Conservation (phyloP, 306 rosid species). For the Hippophae gyantsensis region DNA sequence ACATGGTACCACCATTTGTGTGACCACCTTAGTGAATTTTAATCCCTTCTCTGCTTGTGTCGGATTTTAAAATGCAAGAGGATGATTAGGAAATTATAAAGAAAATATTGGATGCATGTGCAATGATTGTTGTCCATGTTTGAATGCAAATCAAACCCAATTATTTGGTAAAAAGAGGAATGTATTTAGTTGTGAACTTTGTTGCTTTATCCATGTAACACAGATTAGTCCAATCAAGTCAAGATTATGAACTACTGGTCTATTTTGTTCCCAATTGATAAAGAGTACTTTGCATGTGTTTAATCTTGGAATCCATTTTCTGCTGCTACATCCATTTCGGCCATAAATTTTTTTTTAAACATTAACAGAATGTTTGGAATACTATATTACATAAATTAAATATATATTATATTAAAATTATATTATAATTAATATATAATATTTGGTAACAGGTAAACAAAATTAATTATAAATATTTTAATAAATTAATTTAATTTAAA, state of each 20-base stretch:
- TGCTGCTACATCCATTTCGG: neutral
- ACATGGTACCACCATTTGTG: conserved; percentile 39
- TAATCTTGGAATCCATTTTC: conserved; percentile 9
- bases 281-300: conserved; percentile 20
- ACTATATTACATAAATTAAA: no score
- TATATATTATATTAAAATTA: no score
- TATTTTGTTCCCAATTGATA: conserved; percentile 27
- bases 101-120: conserved; percentile 78
- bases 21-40: conserved; percentile 21
- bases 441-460: no score
- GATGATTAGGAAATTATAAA: conserved; percentile 31
- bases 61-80: conserved; percentile 16
- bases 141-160: conserved; percentile 31
- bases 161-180: conserved; percentile 40
- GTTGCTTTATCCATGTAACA: conserved; percentile 12
- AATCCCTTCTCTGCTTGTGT: neutral
- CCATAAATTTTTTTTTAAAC: no score
- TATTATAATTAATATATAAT: no score
- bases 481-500: no score
- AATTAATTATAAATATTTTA: no score
- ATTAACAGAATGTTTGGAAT: no score
- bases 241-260: conserved; percentile 28
- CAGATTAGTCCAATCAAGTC: conserved; percentile 28
- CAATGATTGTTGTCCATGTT: conserved; percentile 52
- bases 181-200: conserved; percentile 37